Conservation (phyloP, 371 early-diverging fungal genomes). For the Apophysomyces variabilis region DNA sequence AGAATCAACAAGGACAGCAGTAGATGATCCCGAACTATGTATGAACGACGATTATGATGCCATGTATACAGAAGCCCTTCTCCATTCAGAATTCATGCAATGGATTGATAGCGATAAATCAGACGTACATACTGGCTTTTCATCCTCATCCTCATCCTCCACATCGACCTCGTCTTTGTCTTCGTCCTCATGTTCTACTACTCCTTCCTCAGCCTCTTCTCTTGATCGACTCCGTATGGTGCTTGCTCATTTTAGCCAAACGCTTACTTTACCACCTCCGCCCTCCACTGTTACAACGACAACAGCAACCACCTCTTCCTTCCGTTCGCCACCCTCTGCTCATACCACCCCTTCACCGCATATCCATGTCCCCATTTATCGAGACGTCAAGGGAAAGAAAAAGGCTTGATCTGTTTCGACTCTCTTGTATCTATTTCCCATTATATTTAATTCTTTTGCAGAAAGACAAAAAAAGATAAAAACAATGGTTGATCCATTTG, state of each 20-base stretch:
- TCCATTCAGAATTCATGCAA: conserved; percentile 33
- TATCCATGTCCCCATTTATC: conserved; percentile 3
- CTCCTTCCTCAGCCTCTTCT: background rate
- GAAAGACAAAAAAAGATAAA: background rate
- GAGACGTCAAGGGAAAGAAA: conserved; percentile 3
- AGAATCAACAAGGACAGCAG: background rate
- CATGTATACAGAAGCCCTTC: conserved; percentile 31
- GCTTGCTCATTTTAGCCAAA: conserved; percentile 19
- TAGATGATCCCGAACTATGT: conserved; percentile 32
- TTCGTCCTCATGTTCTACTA: background rate
- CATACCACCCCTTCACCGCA: background rate
- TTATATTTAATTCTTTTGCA: too few species aligned
- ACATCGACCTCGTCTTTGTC: background rate
- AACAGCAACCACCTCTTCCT: background rate
- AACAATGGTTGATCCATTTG: too few species aligned
- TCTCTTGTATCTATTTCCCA: too few species aligned
- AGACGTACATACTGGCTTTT: background rate
- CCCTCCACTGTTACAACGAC: background rate
- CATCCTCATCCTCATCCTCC: conserved; percentile 9
- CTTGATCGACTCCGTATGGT: conserved; percentile 30
- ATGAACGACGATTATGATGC: conserved; percentile 39
- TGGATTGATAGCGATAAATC: conserved; percentile 19
- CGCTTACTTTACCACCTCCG: conserved; percentile 8
- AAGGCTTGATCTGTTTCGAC: background rate
- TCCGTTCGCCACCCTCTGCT: conserved; percentile 11